Conservation (phyloP, 2,329 filamentous ascomycete genomes). For the Scopulariopsis brevicaulis region DNA sequence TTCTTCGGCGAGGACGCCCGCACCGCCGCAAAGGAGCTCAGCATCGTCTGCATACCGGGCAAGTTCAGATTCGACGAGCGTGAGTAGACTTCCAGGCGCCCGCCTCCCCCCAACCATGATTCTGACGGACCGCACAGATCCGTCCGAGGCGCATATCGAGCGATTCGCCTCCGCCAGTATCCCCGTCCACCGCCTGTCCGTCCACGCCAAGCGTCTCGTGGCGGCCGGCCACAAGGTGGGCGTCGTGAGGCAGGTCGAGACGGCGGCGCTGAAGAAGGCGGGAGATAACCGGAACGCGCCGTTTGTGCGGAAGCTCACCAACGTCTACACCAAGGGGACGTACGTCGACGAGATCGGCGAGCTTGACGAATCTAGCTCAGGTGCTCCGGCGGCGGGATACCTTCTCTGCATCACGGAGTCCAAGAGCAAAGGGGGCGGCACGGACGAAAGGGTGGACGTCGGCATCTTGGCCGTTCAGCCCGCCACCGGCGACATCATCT, state of each 20-base stretch:
- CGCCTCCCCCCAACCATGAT: neutral
- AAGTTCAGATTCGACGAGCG: conserved; percentile 91
- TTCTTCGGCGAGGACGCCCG: conserved; percentile 96
- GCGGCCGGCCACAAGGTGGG: conserved; percentile 92
- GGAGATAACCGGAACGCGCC: conserved; percentile 90
- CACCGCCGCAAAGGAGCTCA: conserved; percentile 76
- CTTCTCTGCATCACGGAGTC: conserved; percentile 87
- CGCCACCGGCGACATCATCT: conserved; percentile 88
- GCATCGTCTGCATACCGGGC: conserved; percentile 93
- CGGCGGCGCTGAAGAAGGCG: conserved; percentile 86
- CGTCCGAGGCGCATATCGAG: conserved; percentile 83
- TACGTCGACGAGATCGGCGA: conserved; percentile 92
- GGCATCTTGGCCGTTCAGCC: conserved; percentile 92
- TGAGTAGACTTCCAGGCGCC: conserved; percentile 21
- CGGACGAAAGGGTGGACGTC: conserved; percentile 86
- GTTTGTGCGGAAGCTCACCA: conserved; percentile 86
- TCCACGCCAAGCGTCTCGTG: conserved; percentile 89
- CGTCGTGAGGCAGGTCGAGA: conserved; percentile 88
- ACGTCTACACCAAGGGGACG: conserved; percentile 94
- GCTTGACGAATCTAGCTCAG: conserved; percentile 42
- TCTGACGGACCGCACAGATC: conserved; percentile 34
- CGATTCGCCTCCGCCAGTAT: conserved; percentile 94
- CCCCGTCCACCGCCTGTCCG: conserved; percentile 78
- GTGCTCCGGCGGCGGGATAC: conserved; percentile 63
- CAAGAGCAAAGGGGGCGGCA: conserved; percentile 63